Base-by-base conservation (phyloP, 441 rosid species). In the Iberis amara region DNA sequence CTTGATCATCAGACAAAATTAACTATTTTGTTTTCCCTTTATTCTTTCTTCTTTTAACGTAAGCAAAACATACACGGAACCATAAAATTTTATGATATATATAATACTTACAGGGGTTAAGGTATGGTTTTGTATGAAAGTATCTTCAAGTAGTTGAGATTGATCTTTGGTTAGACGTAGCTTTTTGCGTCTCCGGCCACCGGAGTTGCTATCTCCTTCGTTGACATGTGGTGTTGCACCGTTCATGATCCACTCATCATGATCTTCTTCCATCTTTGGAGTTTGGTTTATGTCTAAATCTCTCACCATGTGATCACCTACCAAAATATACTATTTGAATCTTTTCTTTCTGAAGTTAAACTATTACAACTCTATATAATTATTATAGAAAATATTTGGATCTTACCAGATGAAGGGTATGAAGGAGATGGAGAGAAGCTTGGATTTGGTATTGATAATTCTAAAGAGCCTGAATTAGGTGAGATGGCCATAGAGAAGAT, bases 121-220 rank as follows among this genome's bases (percentile, higher is more conserved):
- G 54, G 88, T 83, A 75, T 57, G 76, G 63, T 83, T 84, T 35
- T 72, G 79, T 64, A 77, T 80, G 82, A 91, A 91, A 70, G 60
- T 81, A 18, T 87, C 95, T 66, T 91, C 98, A 58, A 91, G 71
- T 62, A 77, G 28, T 36, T 68, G 68, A n/a, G 91, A 69, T 56
- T 91, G 96, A 11, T 78, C 89, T 72, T 78, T 91, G 38, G 79
- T 71, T 27, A 90, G 77, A 38, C 96, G 77, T 28, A 90, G 98
- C 62, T 90, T 90, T 82, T 90, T 90, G 56, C 90, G 80, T 68
- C 91, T 50, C 75, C 83, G 38, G 73, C 89, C 52, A 52, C 85
- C 72, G 5, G 55, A 52, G 60, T 47, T 73, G 62, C 76, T 71
- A 5, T 78, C 89, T 2, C 72, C 80, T 45, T 83, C 81, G 39